Conservation (phyloP, 1,284 basidiomycete genomes). For the Boletus albobrunnescens region DNA sequence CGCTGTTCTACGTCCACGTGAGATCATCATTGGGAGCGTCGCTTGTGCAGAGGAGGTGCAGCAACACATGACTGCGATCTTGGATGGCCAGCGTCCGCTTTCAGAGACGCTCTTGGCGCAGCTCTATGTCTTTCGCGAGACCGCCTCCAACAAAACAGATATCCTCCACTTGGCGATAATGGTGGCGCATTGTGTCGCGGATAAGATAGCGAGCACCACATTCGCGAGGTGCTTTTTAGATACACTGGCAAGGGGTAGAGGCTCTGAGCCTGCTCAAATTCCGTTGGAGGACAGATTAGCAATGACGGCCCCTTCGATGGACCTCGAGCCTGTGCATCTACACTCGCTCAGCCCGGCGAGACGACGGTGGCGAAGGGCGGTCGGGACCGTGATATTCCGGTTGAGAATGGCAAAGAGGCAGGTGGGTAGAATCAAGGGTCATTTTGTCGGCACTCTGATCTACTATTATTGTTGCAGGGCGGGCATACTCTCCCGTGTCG, state of each 20-base stretch:
- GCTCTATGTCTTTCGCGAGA: conserved; percentile 11
- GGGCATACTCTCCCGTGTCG: conserved; percentile 53
- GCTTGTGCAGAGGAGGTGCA: conserved; percentile 11
- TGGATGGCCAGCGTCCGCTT: conserved; percentile 14
- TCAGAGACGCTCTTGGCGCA: conserved; percentile 16
- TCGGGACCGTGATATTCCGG: neutral
- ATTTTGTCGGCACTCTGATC: too few species aligned
- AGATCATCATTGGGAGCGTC: conserved; percentile 9
- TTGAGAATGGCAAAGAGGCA: neutral
- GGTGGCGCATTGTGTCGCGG: conserved; percentile 16
- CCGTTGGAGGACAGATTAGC: neutral
- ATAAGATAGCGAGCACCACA: neutral
- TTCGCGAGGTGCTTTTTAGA: conserved; percentile 39
- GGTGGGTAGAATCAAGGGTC: neutral
- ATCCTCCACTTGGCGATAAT: conserved; percentile 17
- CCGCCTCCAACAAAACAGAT: neutral
- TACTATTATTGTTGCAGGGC: conserved; percentile 37
- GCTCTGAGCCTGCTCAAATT: neutral
- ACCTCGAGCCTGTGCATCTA: neutral
- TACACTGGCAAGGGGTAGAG: conserved; percentile 30
- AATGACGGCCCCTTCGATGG: neutral
- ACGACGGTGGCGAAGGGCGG: neutral
- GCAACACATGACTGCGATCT: neutral
- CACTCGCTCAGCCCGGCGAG: neutral
- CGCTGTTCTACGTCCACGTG: neutral